These are phyloP conservation scores for Trichophyton schoenleinii DNA, from an alignment of 2,329 filamentous ascomycete species.

Conservation along the genomic window DNA sequence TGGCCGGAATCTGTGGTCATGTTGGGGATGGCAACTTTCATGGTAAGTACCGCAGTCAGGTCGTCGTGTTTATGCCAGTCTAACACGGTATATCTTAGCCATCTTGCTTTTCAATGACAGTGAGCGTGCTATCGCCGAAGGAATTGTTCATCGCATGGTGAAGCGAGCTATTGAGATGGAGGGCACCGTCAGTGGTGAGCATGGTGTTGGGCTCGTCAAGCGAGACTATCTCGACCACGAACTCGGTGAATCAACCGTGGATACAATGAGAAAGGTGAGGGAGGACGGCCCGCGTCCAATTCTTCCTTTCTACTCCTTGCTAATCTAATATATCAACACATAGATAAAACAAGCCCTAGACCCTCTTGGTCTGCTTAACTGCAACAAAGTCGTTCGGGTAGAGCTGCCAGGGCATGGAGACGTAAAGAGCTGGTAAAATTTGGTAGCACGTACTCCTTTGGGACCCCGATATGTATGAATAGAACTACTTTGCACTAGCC, in stretches of 20 bases:
- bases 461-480: background rate
- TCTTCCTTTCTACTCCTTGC: background rate
- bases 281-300: constrained; percentile 19
- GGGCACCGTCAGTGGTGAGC: constrained; percentile 60
- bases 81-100: constrained; percentile 27
- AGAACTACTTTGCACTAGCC: background rate
- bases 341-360: constrained; percentile 53
- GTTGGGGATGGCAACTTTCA: constrained; percentile 68
- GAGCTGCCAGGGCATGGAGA: constrained; percentile 39
- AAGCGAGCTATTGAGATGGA: constrained; percentile 57
- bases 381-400: constrained; percentile 52
- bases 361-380: constrained; percentile 53
- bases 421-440: constrained; percentile 34
- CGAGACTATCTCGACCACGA: constrained; percentile 53
- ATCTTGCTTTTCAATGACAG: constrained; percentile 50
- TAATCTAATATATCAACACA: constrained; percentile 13
- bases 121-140: constrained; percentile 43
- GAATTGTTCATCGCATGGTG: constrained; percentile 56
- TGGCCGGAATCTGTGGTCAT: constrained; percentile 57
- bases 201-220: constrained; percentile 59
- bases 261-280: constrained; percentile 52
- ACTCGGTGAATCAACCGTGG: constrained; percentile 47
- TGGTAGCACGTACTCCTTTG: background rate
- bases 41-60: constrained; percentile 28
- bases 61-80: background rate